Base-by-base conservation (phyloP, 192 early-diverging fungal genomes). In the Coemansia sp. region DNA sequence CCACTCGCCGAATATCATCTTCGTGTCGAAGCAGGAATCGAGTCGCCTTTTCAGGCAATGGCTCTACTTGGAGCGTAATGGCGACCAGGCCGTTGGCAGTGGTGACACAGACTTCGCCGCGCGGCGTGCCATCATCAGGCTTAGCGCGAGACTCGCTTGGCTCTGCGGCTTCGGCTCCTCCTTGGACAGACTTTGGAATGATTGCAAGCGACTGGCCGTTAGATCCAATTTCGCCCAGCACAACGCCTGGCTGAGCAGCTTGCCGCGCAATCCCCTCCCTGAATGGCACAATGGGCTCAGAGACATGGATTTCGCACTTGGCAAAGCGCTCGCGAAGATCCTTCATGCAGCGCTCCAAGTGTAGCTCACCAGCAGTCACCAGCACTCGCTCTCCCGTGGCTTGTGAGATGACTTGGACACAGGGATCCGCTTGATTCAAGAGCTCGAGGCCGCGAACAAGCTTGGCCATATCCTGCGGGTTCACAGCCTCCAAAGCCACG, bases 381-480 rank as follows among this genome's bases (percentile, higher is more conserved):
- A 99, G 95, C 9, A 99, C 94, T 60, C 94, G 94, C 81, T 99
- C 98, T 10, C 98, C 98, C 0, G 96, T 97, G 43, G 96, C 93
- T 69, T 98, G 95, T 19, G 93, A 76, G 60, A 92, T 69, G 6
- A 99, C 91, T 69, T 98, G 90, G 3, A 98, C 96, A 54, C 93
- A 90, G 4, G 97, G 94, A 66, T 99, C 98, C 4, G 97, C 91
- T 65, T 94, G 94, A 67, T 98, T 98, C 17, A 99, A 79, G 24
- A 98, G 79, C 49, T 87, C 92, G 19, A 99, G 78, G 14, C 98
- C 98, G 24, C 89, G 86, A 14, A 88, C 87, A 15, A 99, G 87
- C 65, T 94, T 90, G 35, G 79, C 63, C 90, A 99, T 96, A 60
- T 98, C 89, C 22, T 89, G 86, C 66, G 95, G 94, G 57, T 95